phyloP scores from a whole-genome alignment of 2,329 filamentous ascomycete genomes.

The Dactylellina leptospora region DNA sequence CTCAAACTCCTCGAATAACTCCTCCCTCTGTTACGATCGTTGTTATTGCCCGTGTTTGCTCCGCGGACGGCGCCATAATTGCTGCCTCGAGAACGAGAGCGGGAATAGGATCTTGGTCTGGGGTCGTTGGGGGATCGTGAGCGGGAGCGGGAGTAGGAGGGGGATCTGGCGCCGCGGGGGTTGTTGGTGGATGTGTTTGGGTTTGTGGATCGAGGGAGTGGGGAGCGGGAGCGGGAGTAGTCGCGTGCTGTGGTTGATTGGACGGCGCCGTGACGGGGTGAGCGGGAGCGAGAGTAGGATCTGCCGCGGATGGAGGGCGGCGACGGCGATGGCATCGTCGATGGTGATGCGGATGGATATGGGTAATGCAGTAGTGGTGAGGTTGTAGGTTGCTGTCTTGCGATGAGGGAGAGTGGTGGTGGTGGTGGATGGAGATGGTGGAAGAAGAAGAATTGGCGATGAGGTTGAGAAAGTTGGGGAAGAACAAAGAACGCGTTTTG shows the following conservation, averaged over 20 bases:
- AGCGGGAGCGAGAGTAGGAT: slow-evolving; percentile 46
- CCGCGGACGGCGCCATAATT: background rate
- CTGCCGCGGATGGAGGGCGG: slow-evolving; percentile 39
- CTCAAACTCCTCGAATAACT: background rate
- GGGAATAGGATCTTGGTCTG: slow-evolving; percentile 2
- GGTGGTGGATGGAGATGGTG: background rate
- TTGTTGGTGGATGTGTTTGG: slow-evolving; percentile 3
- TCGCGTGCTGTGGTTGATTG: slow-evolving; percentile 25
- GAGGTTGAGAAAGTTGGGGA: slow-evolving; percentile 18
- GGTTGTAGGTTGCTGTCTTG: background rate
- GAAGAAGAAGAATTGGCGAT: background rate
- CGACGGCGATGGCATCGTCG: slow-evolving; percentile 34
- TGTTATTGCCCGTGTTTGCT: background rate
- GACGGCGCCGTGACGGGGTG: slow-evolving; percentile 25
- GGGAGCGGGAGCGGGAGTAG: slow-evolving; percentile 31
- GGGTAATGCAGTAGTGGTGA: background rate
- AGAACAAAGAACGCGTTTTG: slow-evolving; percentile 3
- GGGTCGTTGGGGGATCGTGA: slow-evolving; percentile 9
- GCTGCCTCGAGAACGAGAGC: background rate
- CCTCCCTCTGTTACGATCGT: background rate
- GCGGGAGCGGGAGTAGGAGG: slow-evolving; percentile 24
- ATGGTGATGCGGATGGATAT: background rate
- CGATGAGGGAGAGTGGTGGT: background rate
- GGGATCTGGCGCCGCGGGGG: slow-evolving; percentile 4
- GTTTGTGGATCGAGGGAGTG: background rate